Evolutionary conservation across 345 rosid species (phyloP).

Genomic region (Syzygium aqueum): DNA sequence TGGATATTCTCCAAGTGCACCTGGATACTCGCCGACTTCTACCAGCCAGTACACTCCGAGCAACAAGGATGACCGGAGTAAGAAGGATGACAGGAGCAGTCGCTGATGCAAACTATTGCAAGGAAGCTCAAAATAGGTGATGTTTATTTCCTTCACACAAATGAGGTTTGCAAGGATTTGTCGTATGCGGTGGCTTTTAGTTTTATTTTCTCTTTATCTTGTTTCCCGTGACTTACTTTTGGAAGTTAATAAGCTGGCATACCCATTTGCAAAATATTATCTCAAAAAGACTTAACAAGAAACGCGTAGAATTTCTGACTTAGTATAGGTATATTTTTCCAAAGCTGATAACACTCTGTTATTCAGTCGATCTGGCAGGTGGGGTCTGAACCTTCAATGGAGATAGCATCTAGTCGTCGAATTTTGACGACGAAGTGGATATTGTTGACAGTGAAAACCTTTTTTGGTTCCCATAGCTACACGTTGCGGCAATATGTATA

Average conservation of each 20-base stretch:
- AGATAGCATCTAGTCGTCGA: not conserved
- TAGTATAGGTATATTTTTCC: not conserved
- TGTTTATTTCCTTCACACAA: not conserved
- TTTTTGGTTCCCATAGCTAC: not conserved
- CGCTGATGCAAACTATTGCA: not conserved
- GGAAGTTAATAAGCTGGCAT: not conserved
- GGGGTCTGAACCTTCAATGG: not conserved
- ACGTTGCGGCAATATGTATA: not conserved
- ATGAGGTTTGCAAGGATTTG: not conserved
- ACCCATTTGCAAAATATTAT: not conserved
- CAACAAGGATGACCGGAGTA: constrained; percentile 31
- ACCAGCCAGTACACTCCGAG: constrained; percentile 71
- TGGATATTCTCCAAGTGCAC: constrained; percentile 77
- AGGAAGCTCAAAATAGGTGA: not conserved
- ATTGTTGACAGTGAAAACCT: not conserved
- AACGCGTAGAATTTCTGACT: not conserved
- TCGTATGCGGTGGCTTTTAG: not conserved
- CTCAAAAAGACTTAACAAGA: not conserved
- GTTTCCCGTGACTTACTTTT: not conserved
- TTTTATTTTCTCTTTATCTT: not conserved
- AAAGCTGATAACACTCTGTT: not conserved
- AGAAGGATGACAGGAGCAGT: constrained; percentile 29
- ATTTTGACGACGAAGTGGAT: not conserved
- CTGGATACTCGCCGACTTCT: constrained; percentile 76
- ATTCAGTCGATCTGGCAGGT: not conserved